Conservation (phyloP, 2,329 filamentous ascomycete genomes). For the Diaporthe destruens region DNA sequence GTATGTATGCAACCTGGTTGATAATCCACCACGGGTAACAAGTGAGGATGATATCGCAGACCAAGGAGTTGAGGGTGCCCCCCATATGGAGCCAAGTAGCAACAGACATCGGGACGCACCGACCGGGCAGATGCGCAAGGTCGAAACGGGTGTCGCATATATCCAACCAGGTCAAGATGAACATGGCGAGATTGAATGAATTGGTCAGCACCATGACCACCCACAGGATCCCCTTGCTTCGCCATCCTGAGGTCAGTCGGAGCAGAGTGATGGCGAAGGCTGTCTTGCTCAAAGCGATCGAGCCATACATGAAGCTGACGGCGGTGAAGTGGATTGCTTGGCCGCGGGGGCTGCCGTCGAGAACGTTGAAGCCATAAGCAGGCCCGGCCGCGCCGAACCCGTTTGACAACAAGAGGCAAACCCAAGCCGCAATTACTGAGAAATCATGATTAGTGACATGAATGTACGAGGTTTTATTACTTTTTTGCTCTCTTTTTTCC, state of each 20-base stretch:
- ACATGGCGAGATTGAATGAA: background rate
- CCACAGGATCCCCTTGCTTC: constrained; percentile 15
- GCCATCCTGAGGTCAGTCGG: constrained; percentile 14
- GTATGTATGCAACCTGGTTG: constrained; percentile 22
- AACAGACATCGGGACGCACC: constrained; percentile 5
- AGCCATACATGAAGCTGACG: constrained; percentile 25
- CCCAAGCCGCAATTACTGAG: constrained; percentile 29
- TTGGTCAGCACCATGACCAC: constrained; percentile 29
- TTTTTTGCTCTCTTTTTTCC: background rate
- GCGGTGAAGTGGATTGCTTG: constrained; percentile 19
- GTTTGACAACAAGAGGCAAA: background rate
- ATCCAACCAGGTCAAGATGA: constrained; percentile 30
- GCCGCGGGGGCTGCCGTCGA: constrained; percentile 21
- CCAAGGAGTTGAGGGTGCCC: constrained; percentile 4
- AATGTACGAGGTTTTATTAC: background rate
- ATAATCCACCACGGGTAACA: constrained; percentile 32
- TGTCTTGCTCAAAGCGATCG: constrained; percentile 22
- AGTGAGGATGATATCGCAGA: constrained; percentile 29
- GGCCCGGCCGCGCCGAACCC: constrained; percentile 16
- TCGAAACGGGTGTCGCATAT: constrained; percentile 29
- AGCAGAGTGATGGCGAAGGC: constrained; percentile 32
- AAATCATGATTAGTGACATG: background rate
- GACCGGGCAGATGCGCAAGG: background rate
- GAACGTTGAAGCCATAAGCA: constrained; percentile 27
- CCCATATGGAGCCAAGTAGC: constrained; percentile 20